Percentiles rank a stretch among this genome's conserved stretches.
phyloP scores from a whole-genome alignment of 108 stramenopile species.

The Cyclotella kingstonii region DNA sequence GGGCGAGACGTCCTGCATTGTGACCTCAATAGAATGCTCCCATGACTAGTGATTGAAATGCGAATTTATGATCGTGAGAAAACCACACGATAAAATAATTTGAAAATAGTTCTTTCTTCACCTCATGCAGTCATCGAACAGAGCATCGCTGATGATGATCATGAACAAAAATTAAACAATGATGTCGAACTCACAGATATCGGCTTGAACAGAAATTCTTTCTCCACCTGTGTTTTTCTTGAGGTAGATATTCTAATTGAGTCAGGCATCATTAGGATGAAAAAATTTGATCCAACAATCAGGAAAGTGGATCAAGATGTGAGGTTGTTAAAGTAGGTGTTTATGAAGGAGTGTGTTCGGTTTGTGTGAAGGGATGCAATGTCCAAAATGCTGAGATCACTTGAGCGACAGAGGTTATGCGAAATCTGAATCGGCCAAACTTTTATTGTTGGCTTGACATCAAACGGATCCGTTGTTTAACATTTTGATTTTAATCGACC shows the following conservation, averaged over 20 bases:
- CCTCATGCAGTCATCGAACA: not conserved
- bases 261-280: not conserved
- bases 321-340: not conserved
- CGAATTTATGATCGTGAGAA: not conserved
- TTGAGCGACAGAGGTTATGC: not conserved
- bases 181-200: constrained; percentile 17
- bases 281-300: not conserved
- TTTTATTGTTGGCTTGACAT: not conserved
- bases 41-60: not conserved
- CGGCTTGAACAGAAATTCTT: constrained; percentile 61
- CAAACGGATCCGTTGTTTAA: not conserved
- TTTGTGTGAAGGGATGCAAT: not conserved
- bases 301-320: not conserved
- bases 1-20: constrained; percentile 1
- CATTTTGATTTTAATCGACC: too few species aligned
- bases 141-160: not conserved
- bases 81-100: not conserved
- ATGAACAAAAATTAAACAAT: not conserved
- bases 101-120: not conserved
- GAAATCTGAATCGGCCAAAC: too few species aligned
- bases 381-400: not conserved
- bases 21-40: constrained; percentile 9
- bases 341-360: not conserved
- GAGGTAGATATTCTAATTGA: not conserved
- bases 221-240: constrained; percentile 5